Evolutionary conservation across 805 yeast species (phyloP).

Genomic region (Teunomyces atbi): DNA sequence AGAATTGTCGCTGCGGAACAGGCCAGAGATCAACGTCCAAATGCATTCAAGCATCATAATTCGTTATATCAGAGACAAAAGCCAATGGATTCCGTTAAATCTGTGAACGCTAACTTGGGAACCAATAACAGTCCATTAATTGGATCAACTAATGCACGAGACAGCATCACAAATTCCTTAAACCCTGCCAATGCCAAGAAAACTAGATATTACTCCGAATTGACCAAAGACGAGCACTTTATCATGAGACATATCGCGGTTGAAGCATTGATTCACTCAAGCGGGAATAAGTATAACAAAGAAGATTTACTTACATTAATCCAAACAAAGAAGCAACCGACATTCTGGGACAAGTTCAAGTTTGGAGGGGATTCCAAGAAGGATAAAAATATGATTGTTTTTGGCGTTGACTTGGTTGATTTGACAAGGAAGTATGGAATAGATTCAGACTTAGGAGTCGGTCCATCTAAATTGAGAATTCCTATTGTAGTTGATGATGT

Average conservation of each 20-base stretch:
- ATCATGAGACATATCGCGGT: constrained; percentile 59
- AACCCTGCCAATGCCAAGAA: constrained; percentile 11
- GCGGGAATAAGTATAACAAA: constrained; percentile 20
- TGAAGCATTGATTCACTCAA: constrained; percentile 44
- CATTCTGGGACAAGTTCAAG: constrained; percentile 55
- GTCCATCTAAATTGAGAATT: constrained; percentile 72
- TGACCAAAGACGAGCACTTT: constrained; percentile 55
- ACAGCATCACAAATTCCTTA: constrained; percentile 10
- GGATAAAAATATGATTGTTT: constrained; percentile 46
- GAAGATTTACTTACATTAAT: constrained; percentile 41
- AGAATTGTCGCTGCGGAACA: constrained; percentile 96
- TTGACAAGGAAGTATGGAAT: constrained; percentile 73
- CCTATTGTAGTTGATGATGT: constrained; percentile 88
- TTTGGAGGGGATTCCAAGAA: constrained; percentile 31
- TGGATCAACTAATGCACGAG: constrained; percentile 12
- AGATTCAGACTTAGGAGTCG: constrained; percentile 81
- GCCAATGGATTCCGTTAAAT: constrained; percentile 24
- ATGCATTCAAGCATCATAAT: constrained; percentile 83
- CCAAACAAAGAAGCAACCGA: constrained; percentile 41
- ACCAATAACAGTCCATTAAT: constrained; percentile 6
- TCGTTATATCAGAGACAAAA: constrained; percentile 36
- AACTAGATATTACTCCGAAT: constrained; percentile 61
- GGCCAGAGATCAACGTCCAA: constrained; percentile 89
- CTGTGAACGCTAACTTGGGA: constrained; percentile 11
- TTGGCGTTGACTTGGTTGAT: constrained; percentile 73